These are phyloP conservation scores for Durotheca rogersii DNA, from an alignment of 495 filamentous ascomycete genomes.

Conservation along the genomic window DNA sequence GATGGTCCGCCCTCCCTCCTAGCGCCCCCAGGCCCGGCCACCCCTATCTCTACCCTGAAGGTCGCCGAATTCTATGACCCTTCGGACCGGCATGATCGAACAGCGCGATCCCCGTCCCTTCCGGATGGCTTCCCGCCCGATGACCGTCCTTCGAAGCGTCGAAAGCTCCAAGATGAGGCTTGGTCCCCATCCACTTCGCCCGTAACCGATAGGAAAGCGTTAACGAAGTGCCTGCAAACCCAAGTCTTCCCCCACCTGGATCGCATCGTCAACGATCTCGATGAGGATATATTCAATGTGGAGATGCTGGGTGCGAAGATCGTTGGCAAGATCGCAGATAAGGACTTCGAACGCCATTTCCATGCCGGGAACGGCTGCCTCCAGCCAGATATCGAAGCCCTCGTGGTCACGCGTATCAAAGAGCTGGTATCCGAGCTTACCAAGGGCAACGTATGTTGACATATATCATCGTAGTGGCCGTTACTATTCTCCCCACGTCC, in stretches of 20 bases:
- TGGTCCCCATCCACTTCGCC: not conserved
- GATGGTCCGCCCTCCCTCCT: not conserved
- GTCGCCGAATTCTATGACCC: too few species aligned
- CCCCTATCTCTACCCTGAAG: too few species aligned
- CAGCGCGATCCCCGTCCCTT: not conserved
- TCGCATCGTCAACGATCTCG: constrained; percentile 13
- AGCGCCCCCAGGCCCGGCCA: too few species aligned
- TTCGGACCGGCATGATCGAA: not conserved
- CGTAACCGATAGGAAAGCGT: constrained; percentile 10
- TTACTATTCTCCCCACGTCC: not conserved
- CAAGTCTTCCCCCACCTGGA: constrained; percentile 45
- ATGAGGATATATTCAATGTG: constrained; percentile 23
- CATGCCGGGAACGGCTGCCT: constrained; percentile 20
- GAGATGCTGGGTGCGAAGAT: constrained; percentile 30
- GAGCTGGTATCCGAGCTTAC: constrained; percentile 17
- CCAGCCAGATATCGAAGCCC: constrained; percentile 10
- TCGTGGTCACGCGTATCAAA: constrained; percentile 17
- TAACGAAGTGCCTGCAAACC: constrained; percentile 30
- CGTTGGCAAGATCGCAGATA: constrained; percentile 22
- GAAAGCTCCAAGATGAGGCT: constrained; percentile 8
- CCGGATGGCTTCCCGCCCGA: not conserved
- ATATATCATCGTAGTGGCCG: too few species aligned
- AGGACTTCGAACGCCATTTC: constrained; percentile 27
- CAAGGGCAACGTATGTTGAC: constrained; percentile 17
- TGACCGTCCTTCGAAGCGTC: constrained; percentile 14